A percentile compares a stretch with the other conserved stretches of the same genome.
These are phyloP conservation scores for Cinnamomum chago DNA, from an alignment of 164 flowering plant genomes.

Conservation along the genomic window DNA sequence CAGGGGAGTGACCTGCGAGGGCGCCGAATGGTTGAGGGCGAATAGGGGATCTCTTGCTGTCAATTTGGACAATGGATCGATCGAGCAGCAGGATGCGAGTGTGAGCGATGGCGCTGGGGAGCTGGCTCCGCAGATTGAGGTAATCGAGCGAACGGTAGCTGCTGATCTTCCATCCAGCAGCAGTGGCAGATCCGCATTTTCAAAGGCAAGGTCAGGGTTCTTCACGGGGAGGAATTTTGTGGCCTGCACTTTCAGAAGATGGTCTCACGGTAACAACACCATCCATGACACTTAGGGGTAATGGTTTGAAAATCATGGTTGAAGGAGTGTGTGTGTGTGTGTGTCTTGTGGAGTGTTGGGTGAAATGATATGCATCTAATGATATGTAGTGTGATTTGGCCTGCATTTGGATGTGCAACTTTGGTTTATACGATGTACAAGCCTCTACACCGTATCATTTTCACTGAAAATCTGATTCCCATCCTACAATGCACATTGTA, in stretches of 20 bases:
- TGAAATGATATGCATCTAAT: no score
- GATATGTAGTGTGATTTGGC: no score
- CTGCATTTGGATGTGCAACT: no score
- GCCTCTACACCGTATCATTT: no score
- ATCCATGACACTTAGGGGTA: background rate
- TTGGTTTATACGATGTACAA: no score
- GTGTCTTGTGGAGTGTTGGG: no score
- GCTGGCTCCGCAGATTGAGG: slow-evolving; percentile 26
- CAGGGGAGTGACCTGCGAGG: slow-evolving; percentile 59
- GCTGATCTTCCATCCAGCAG: slow-evolving; percentile 27
- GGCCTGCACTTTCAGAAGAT: slow-evolving; percentile 60
- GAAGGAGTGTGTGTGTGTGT: no score
- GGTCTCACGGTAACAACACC: slow-evolving; percentile 32
- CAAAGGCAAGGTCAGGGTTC: slow-evolving; percentile 51
- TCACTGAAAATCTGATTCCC: background rate
- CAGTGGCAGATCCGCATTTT: slow-evolving; percentile 32
- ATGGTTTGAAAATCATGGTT: no score
- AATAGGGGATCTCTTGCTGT: slow-evolving; percentile 51
- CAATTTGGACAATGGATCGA: slow-evolving; percentile 50
- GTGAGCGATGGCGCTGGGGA: slow-evolving; percentile 50
- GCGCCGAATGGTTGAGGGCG: slow-evolving; percentile 54
- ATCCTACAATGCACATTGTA: background rate
- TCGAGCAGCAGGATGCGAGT: slow-evolving; percentile 46
- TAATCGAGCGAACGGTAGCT: background rate
- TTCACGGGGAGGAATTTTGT: slow-evolving; percentile 50